Evolutionary conservation across 2,329 filamentous ascomycete species (phyloP), one percentile per base, ranked within the genome.

Genomic region (Cladosporium cucumerinum): DNA sequence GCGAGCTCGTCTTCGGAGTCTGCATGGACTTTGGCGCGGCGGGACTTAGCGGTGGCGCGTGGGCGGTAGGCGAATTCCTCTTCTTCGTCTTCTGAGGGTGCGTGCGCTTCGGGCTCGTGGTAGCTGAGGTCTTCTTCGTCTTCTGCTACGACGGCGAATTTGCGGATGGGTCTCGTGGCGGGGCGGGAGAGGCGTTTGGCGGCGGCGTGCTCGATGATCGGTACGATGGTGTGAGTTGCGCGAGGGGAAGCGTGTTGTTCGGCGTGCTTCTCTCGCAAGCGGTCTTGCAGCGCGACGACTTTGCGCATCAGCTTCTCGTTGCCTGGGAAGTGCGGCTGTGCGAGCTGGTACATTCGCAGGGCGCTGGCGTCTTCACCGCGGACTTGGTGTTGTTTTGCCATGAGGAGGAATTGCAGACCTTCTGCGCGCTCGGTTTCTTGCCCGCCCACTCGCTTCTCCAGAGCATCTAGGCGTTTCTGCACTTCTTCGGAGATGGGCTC

Each of bases 351-450:
- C 87, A 95, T 94, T 70, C 87, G 87, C 66, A 98, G 79, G 0
- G 93, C 92, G 36, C 86, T 90, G 3, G 81, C 82, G 60, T 96
- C 88, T 70, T 97, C 91, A 1, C 92, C 92, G 4, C 87, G 85
- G 61, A 92, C 91, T 74, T 93, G 93, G 73, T 96, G 91, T 75
- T 97, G 93, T 69, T 95, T 91, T 1, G 92, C 94, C 84, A 95
- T 92, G n/a, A 97, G 82, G 36, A 98, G 79, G 71, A 90, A 92
- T 12, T 92, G 90, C 30, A 98, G 78, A 0, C 94, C 95, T 68
- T 97, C 92, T 0, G 91, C 89, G 61, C 90, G 87, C 28, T 96
- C 92, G 43, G 93, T 91, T 54, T 84, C 80, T 65, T 82, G 79
- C 16, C 84, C 82, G 65, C 94, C 90, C 30, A 98, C 90, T n/a